Conservation (phyloP, 306 rosid species). For the Cicer yamashitae region DNA sequence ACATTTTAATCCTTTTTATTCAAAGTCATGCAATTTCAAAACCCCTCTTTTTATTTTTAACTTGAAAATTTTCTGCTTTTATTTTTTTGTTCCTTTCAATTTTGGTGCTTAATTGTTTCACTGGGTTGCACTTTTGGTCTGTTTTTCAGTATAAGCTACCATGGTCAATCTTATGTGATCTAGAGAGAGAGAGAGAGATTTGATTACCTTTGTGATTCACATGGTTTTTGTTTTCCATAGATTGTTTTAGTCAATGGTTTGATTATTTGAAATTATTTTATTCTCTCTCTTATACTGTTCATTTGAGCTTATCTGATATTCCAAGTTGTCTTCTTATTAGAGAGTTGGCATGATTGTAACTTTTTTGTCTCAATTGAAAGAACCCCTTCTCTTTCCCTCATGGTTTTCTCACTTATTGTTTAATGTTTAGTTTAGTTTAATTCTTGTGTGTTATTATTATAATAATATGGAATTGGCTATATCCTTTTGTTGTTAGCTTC, state of each 20-base stretch:
- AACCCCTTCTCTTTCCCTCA: background rate
- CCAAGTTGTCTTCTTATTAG: background rate
- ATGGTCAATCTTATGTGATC: background rate
- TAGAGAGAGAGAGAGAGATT: background rate
- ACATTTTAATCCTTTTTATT: background rate
- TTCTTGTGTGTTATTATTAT: background rate
- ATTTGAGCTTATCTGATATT: slow-evolving; percentile 26
- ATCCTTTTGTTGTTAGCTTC: slow-evolving; percentile 21
- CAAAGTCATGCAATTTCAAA: background rate
- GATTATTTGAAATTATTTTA: background rate
- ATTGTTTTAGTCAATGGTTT: slow-evolving; percentile 19
- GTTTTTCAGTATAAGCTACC: background rate
- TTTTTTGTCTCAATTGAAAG: background rate
- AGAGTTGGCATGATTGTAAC: slow-evolving; percentile 32
- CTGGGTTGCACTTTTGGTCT: slow-evolving; percentile 3
- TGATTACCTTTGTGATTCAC: slow-evolving; percentile 1
- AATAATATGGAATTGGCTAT: slow-evolving; percentile 4
- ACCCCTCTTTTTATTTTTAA: background rate
- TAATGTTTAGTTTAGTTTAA: slow-evolving; percentile 6
- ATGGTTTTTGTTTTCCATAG: background rate
- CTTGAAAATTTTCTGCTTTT: background rate
- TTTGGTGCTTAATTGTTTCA: slow-evolving; percentile 3
- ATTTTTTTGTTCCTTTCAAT: background rate
- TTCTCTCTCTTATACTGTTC: background rate
- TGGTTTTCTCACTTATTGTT: slow-evolving; percentile 7